These are phyloP conservation scores for Cyberlindnera meyerae DNA, from an alignment of 805 yeast species.

Conservation along the genomic window DNA sequence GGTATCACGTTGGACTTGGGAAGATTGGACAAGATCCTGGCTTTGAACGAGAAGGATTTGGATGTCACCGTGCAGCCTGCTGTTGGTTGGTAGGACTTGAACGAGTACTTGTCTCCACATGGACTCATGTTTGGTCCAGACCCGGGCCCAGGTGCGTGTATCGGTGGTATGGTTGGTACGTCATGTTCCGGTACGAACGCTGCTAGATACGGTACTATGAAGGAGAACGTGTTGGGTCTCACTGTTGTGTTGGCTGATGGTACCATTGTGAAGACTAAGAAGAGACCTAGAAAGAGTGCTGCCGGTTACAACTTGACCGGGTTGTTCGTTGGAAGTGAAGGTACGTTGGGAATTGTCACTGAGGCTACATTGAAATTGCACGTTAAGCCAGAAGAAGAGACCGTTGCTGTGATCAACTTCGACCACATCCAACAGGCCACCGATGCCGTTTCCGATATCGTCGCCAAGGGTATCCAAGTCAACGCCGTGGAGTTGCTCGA, in stretches of 20 bases:
- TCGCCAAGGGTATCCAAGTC: slow-evolving; percentile 57
- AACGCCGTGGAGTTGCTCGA: slow-evolving; percentile 77
- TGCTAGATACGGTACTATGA: slow-evolving; percentile 74
- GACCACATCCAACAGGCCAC: slow-evolving; percentile 68
- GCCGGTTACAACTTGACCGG: slow-evolving; percentile 79
- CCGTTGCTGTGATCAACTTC: slow-evolving; percentile 66
- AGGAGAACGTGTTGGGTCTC: slow-evolving; percentile 61
- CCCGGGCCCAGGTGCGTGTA: slow-evolving; percentile 75
- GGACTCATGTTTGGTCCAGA: slow-evolving; percentile 70
- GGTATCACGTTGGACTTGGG: slow-evolving; percentile 64
- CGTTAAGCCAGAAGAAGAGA: slow-evolving; percentile 59
- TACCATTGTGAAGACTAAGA: slow-evolving; percentile 65
- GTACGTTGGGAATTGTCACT: slow-evolving; percentile 73
- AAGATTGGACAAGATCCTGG: slow-evolving; percentile 52
- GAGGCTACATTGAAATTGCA: slow-evolving; percentile 71
- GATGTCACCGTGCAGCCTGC: slow-evolving; percentile 77
- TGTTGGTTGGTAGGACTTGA: slow-evolving; percentile 72
- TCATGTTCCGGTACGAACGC: slow-evolving; percentile 82
- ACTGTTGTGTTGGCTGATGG: slow-evolving; percentile 82
- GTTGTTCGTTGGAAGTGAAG: slow-evolving; percentile 73
- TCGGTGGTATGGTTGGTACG: slow-evolving; percentile 75
- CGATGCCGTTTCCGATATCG: slow-evolving; percentile 55
- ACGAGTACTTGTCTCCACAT: slow-evolving; percentile 42
- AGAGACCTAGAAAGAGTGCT: slow-evolving; percentile 70
- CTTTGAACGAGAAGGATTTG: slow-evolving; percentile 56